Evolutionary conservation across 169 alveolate genomes (phyloP).

Genomic region (Plasmodium chabaudi): DNA sequence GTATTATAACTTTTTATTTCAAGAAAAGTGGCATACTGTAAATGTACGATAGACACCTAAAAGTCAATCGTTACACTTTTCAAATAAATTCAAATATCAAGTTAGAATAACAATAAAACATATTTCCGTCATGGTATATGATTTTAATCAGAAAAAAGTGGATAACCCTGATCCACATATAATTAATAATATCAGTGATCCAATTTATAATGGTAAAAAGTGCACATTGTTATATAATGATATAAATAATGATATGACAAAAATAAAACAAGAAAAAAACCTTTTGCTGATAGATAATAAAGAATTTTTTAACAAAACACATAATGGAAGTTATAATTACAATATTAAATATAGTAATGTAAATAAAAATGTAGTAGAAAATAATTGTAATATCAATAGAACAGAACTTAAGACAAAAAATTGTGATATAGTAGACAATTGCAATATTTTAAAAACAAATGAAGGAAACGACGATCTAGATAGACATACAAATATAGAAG

Average conservation of each 20-base stretch:
- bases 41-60: too few species aligned
- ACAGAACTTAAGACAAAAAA: constrained; percentile 14
- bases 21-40: too few species aligned
- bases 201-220: neutral
- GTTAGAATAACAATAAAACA: too few species aligned
- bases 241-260: constrained; percentile 1
- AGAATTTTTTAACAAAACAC: constrained; percentile 2
- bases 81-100: too few species aligned
- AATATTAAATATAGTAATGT: neutral
- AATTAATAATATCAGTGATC: neutral
- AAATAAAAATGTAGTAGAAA: constrained; percentile 1
- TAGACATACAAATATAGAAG: too few species aligned
- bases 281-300: neutral
- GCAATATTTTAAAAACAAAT: neutral
- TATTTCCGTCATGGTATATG: too few species aligned
- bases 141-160: neutral
- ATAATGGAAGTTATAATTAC: neutral
- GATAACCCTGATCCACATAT: neutral
- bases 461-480: too few species aligned
- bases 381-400: neutral
- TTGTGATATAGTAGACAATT: neutral
- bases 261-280: neutral
- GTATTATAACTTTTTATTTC: too few species aligned
- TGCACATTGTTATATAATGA: constrained; percentile 6
- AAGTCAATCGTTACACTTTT: too few species aligned